A percentile compares a stretch with the other conserved stretches of the same genome.
Conservation (phyloP, 2,329 filamentous ascomycete species). For the Colletotrichum zoysiae region DNA sequence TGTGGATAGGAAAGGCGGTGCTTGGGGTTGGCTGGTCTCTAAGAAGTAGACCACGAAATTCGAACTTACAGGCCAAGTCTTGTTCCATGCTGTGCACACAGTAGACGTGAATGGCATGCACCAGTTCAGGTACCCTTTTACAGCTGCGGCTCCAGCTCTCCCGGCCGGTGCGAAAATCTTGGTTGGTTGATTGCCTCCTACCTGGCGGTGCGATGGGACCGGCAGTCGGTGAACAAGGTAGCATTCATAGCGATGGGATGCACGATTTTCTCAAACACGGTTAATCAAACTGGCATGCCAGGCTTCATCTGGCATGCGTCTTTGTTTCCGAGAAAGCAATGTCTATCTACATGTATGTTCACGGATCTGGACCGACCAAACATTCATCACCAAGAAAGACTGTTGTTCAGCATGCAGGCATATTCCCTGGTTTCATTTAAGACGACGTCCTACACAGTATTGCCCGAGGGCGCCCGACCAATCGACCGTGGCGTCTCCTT, state of each 20-base stretch:
- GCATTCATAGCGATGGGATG: conserved; percentile 3
- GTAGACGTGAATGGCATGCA: conserved; percentile 21
- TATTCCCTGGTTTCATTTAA: conserved; percentile 38
- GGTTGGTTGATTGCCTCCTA: background rate
- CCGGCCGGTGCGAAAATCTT: conserved; percentile 10
- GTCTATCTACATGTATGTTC: background rate
- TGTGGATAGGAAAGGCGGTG: background rate
- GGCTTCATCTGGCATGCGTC: background rate
- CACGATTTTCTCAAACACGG: background rate
- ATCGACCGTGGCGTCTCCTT: conserved; percentile 19
- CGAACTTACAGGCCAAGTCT: background rate
- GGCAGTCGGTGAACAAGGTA: background rate
- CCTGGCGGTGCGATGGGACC: background rate
- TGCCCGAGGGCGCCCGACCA: conserved; percentile 35
- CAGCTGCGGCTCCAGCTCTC: conserved; percentile 10
- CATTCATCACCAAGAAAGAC: background rate
- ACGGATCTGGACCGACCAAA: background rate
- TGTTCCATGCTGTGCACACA: background rate
- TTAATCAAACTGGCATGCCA: conserved; percentile 20
- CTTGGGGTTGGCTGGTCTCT: background rate
- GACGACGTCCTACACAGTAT: conserved; percentile 11
- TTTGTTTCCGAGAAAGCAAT: background rate
- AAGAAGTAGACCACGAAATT: background rate
- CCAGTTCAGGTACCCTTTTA: conserved; percentile 4
- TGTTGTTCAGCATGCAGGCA: conserved; percentile 24